A percentile compares a stretch with the other conserved stretches of the same genome.
Evolutionary conservation across 768 basidiomycete species (phyloP).

Genomic region (Crucibulum laeve): DNA sequence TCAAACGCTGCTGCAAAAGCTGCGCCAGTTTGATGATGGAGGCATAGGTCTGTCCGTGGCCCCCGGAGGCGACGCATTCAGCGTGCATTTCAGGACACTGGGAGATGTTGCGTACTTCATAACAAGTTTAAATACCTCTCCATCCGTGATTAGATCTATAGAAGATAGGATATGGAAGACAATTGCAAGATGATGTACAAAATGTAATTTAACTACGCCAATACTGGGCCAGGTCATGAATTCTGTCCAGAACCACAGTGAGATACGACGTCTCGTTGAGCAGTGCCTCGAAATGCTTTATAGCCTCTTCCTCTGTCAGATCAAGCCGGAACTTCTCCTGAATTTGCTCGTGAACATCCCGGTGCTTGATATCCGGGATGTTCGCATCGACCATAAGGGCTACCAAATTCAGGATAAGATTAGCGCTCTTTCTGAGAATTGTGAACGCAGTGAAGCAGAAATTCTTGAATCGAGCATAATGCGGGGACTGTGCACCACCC

Average conservation of each 20-base stretch:
- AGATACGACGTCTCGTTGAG: slow-evolving; percentile 95
- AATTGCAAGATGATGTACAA: slow-evolving; percentile 14
- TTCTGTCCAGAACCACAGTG: slow-evolving; percentile 87
- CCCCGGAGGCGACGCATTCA: slow-evolving; percentile 54
- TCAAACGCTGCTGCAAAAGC: slow-evolving; percentile 47
- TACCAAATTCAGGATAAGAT: slow-evolving; percentile 93
- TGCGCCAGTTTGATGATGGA: slow-evolving; percentile 29
- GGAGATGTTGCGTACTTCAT: slow-evolving; percentile 94
- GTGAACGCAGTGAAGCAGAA: slow-evolving; percentile 98
- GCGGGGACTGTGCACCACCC: slow-evolving; percentile 95
- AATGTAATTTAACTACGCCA: slow-evolving; percentile 60
- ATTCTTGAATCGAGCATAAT: slow-evolving; percentile 93
- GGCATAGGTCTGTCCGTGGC: slow-evolving; percentile 29
- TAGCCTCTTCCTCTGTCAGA: slow-evolving; percentile 93
- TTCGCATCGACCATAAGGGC: slow-evolving; percentile 97
- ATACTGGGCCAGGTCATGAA: slow-evolving; percentile 89
- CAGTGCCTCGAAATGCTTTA: slow-evolving; percentile 92
- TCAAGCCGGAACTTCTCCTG: slow-evolving; percentile 96
- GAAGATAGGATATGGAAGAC: slow-evolving; percentile 57
- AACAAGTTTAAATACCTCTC: slow-evolving; percentile 74
- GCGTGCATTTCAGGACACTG: slow-evolving; percentile 82
- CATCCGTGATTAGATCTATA: slow-evolving; percentile 47
- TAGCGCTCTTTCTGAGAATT: slow-evolving; percentile 93
- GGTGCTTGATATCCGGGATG: slow-evolving; percentile 94
- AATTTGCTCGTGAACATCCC: slow-evolving; percentile 82